Base-by-base conservation (phyloP, 73 alveolate species). In the Blepharisma japonicum region DNA sequence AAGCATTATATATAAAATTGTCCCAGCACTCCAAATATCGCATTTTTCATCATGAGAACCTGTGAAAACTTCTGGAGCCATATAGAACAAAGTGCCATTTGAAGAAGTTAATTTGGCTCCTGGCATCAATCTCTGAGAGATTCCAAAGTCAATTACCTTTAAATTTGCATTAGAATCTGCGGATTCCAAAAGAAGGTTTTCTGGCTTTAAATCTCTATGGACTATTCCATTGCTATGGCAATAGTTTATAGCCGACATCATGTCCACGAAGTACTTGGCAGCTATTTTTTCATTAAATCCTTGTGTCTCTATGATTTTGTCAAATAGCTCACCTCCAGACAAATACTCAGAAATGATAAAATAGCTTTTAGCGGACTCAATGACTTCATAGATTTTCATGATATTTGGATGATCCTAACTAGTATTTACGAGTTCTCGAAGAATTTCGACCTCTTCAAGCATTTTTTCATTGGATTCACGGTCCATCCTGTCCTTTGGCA, bases 131-230 rank as follows among this genome's bases (percentile, higher is more conserved):
- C 21, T 77, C 84, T 6, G 32, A 45, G 91, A 77, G 51, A 92
- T 78, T 6, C 83, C 83, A 38, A 77, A 77, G 6, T 77, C 83
- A 23, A 77, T 81, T 21, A 81, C 46, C 48, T 81, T 81, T 14
- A 86, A 66, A 20, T 77, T 85, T 55, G 81, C 21, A 25, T 81
- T 82, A 51, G 6, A 55, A 11, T 18, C 84, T 67, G 81, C 83
- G 23, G 82, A 55, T 6, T 68, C 66, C 50, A 68, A 84, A 54
- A 86, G 55, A 20, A 86, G 78, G 68, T 89, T 89, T 77, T 89
- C 96, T 7, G 94, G 96, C 70, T 89, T 89, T 78, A 89, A 70
- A 82, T 89, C 96, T 23, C 96, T 55, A 83, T 89, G 96, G 18
- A 81, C 82, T 4, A 89, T 86, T 45, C 61, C 66, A 70, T 71